phyloP scores from a whole-genome alignment of 257 asterid genomes.

The Cynanchum wilfordii region DNA sequence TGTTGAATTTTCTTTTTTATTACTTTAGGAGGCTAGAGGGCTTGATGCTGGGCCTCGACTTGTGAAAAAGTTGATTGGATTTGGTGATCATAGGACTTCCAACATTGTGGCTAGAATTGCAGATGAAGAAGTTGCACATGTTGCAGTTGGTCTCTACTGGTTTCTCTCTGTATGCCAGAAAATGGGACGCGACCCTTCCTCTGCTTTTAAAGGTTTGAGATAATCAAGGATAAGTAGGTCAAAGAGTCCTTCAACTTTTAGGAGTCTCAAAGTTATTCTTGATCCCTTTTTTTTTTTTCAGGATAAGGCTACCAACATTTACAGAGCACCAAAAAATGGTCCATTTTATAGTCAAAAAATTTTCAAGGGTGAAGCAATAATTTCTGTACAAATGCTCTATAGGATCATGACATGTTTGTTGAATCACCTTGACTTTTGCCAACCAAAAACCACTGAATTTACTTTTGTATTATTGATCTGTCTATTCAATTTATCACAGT shows the following conservation, averaged over 20 bases:
- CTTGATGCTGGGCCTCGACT: constrained; percentile 98
- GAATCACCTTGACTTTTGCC: not conserved
- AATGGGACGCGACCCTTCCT: constrained; percentile 54
- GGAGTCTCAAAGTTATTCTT: not conserved
- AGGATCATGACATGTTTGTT: not conserved
- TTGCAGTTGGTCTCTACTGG: constrained; percentile 91
- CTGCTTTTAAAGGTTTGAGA: constrained; percentile 63
- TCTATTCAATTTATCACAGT: not conserved
- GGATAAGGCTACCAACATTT: not conserved
- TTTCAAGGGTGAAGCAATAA: not conserved
- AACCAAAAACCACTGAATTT: not conserved
- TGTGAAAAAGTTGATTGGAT: constrained; percentile 69
- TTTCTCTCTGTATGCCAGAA: constrained; percentile 72
- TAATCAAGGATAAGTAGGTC: not conserved
- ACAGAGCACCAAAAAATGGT: too few species aligned
- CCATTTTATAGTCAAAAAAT: too few species aligned
- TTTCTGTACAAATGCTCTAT: not conserved
- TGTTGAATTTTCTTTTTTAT: not conserved
- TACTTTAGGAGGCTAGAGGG: constrained; percentile 85
- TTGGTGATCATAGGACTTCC: constrained; percentile 78
- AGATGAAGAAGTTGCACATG: constrained; percentile 94
- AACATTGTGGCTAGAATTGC: constrained; percentile 76
- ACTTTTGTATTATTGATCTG: not conserved
- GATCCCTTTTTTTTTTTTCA: not conserved
- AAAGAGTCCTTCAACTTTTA: not conserved